Evolutionary conservation across 1,284 basidiomycete species (phyloP).

Genomic region (Athelia sp.): DNA sequence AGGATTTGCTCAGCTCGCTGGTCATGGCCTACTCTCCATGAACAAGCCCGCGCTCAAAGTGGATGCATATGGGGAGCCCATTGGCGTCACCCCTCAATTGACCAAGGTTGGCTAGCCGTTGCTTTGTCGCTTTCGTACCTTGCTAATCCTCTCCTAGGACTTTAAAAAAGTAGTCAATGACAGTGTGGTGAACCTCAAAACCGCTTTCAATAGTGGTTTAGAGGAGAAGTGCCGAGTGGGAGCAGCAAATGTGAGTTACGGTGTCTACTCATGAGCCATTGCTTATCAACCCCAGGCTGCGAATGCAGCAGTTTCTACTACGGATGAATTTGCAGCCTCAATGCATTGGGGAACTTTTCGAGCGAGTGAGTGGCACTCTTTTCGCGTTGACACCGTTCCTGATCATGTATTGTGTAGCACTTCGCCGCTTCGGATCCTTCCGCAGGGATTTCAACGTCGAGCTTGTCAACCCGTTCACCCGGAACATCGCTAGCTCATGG

Average conservation of each 20-base stretch:
- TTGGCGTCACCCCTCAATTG: conserved; percentile 43
- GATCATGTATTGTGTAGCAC: conserved; percentile 24
- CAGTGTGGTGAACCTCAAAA: conserved; percentile 40
- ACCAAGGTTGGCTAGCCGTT: conserved; percentile 26
- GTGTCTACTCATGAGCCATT: not conserved
- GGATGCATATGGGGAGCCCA: conserved; percentile 33
- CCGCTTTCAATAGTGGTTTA: conserved; percentile 45
- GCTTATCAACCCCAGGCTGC: conserved; percentile 33
- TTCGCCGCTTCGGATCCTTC: conserved; percentile 51
- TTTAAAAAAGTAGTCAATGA: conserved; percentile 39
- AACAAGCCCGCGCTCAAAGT: conserved; percentile 32
- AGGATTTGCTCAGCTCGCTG: conserved; percentile 24
- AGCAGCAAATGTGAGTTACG: conserved; percentile 37
- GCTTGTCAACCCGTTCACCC: conserved; percentile 51
- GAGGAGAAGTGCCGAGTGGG: conserved; percentile 53
- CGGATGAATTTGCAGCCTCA: conserved; percentile 44
- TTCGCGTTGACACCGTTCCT: not conserved
- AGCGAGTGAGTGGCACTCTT: conserved; percentile 35
- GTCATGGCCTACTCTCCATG: conserved; percentile 23
- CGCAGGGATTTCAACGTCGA: conserved; percentile 57
- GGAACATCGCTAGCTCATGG: conserved; percentile 55
- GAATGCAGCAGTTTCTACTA: conserved; percentile 37
- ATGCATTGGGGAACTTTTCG: conserved; percentile 59
- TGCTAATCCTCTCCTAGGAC: conserved; percentile 28
- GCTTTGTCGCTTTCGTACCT: not conserved